A percentile compares a stretch with the other conserved stretches of the same genome.
These are phyloP conservation scores for Euphorbia schlechtendalii DNA, from an alignment of 441 rosid genomes.

Conservation along the genomic window DNA sequence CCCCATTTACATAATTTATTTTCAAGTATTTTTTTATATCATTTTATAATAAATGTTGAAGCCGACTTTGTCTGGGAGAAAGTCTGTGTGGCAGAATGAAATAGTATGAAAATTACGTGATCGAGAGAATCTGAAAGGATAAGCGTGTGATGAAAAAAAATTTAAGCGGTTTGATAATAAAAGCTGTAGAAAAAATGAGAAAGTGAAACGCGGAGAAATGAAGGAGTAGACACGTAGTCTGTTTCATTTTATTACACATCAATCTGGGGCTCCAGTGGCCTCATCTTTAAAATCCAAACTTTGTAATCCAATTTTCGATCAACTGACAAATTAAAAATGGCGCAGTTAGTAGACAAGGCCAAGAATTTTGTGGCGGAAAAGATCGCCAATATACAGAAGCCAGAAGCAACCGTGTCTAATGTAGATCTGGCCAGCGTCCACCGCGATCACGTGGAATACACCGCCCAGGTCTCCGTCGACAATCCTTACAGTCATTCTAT, in stretches of 20 bases:
- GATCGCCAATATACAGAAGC: conserved; percentile 49
- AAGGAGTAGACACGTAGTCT: neutral
- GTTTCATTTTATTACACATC: neutral
- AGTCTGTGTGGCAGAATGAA: no score
- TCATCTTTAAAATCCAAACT: neutral
- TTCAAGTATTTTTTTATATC: no score
- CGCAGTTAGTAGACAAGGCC: conserved; percentile 51
- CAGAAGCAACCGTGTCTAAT: conserved; percentile 55
- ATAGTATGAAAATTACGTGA: no score
- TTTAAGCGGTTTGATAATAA: no score
- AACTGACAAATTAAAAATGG: conserved; percentile 21
- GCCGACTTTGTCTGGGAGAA: no score
- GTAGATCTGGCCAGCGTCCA: conserved; percentile 52
- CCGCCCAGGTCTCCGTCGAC: conserved; percentile 52
- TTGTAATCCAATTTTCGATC: neutral
- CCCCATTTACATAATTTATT: no score
- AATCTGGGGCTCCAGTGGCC: neutral
- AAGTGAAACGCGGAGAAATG: neutral
- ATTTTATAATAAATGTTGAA: no score
- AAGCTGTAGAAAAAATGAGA: no score
- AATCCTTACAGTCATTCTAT: conserved; percentile 63
- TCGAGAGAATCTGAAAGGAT: no score
- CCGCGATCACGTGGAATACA: conserved; percentile 50
- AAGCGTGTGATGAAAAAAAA: no score
- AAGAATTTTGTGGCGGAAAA: conserved; percentile 62